These are phyloP conservation scores for Rutstroemia sp. DNA, from an alignment of 2,329 filamentous ascomycete genomes.

Conservation along the genomic window DNA sequence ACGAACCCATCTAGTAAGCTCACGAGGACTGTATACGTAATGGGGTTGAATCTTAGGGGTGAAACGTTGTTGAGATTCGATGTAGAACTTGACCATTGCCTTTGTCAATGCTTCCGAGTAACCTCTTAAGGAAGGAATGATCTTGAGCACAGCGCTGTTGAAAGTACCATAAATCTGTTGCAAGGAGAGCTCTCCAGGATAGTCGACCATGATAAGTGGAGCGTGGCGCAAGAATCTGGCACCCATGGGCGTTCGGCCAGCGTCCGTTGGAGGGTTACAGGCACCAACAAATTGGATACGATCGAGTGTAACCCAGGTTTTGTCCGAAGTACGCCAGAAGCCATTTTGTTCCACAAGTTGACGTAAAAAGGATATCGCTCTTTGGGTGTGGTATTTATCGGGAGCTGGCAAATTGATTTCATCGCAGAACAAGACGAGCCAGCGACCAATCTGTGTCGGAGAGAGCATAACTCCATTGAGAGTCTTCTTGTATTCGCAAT, in stretches of 20 bases:
- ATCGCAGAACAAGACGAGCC: conserved; percentile 98
- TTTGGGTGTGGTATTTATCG: conserved; percentile 94
- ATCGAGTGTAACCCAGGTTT: conserved; percentile 95
- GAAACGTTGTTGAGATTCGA: conserved; percentile 90
- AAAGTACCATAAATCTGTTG: conserved; percentile 98
- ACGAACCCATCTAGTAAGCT: conserved; percentile 94
- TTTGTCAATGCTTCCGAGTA: conserved; percentile 91
- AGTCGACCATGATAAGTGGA: conserved; percentile 99
- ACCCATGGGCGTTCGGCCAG: conserved; percentile 89
- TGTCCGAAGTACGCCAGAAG: conserved; percentile 97
- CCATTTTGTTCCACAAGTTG: conserved; percentile 98
- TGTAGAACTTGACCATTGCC: conserved; percentile 95
- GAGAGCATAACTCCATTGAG: conserved; percentile 93
- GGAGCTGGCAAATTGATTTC: conserved; percentile 98
- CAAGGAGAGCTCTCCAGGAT: conserved; percentile 89
- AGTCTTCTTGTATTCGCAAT: conserved; percentile 99
- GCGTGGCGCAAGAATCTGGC: conserved; percentile 91
- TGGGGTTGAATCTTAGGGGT: conserved; percentile 96
- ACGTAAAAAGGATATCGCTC: conserved; percentile 92
- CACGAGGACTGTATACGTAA: conserved; percentile 98
- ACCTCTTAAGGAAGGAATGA: conserved; percentile 87
- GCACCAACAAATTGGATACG: conserved; percentile 98
- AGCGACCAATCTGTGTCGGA: conserved; percentile 91
- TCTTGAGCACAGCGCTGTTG: conserved; percentile 93
- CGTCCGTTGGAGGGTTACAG: conserved; percentile 96